phyloP scores from a whole-genome alignment of 441 rosid genomes.

The Aleurites moluccanus region DNA sequence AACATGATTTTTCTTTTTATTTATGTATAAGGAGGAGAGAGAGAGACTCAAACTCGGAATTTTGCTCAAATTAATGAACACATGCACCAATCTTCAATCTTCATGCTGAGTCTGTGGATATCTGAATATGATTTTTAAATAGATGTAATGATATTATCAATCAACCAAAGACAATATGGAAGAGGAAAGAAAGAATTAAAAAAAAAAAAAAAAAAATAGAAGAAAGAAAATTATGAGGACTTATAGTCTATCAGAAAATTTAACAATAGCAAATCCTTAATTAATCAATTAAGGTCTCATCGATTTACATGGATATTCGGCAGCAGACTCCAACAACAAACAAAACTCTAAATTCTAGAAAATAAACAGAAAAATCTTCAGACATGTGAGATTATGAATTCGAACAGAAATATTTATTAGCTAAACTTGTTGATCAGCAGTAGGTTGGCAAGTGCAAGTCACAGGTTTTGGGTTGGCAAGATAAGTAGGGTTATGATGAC shows the following conservation, averaged over 20 bases:
- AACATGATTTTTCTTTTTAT: no score
- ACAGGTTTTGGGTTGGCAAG: slow-evolving; percentile 55
- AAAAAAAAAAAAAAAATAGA: neutral
- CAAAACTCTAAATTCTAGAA: neutral
- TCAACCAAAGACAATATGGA: no score
- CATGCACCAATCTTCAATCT: no score
- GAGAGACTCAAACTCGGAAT: no score
- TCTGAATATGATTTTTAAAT: no score
- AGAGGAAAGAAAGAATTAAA: no score
- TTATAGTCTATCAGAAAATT: no score
- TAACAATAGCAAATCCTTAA: neutral
- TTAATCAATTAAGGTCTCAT: neutral
- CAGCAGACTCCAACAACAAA: slow-evolving; percentile 4
- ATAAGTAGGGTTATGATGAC: slow-evolving; percentile 61
- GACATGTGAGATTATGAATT: neutral
- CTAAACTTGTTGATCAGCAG: neutral
- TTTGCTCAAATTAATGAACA: no score
- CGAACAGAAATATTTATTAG: neutral
- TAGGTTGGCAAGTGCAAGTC: slow-evolving; percentile 8
- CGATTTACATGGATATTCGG: neutral
- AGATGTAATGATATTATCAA: no score
- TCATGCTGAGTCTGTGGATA: no score
- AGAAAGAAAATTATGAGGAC: neutral
- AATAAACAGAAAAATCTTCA: neutral
- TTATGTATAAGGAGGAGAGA: no score